A percentile compares a stretch with the other conserved stretches of the same genome.
phyloP scores from a whole-genome alignment of 2,329 filamentous ascomycete species.

The Didymella glomerata region DNA sequence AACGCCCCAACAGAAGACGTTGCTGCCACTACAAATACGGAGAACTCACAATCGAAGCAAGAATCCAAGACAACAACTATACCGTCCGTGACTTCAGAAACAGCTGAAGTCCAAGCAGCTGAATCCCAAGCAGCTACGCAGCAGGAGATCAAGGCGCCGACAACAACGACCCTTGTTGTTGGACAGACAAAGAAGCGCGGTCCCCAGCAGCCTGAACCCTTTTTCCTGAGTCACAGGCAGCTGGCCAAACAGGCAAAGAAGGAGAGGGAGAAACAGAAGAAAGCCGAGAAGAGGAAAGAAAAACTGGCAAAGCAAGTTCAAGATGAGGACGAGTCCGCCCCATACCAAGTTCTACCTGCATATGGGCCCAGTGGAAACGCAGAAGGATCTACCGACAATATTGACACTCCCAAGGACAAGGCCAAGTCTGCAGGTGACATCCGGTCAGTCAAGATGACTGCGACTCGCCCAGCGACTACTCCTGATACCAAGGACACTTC shows the following conservation, averaged over 20 bases:
- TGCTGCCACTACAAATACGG: slow-evolving; percentile 2
- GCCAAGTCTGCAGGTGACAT: background rate
- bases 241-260: slow-evolving; percentile 41
- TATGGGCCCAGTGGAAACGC: background rate
- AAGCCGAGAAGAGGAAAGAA: slow-evolving; percentile 49
- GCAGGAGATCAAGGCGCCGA: background rate
- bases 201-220: slow-evolving; percentile 38
- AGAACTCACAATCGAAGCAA: background rate
- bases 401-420: background rate
- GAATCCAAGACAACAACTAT: slow-evolving; percentile 1
- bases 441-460: background rate
- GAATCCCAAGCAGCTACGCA: background rate
- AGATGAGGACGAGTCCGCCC: slow-evolving; percentile 5
- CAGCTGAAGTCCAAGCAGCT: background rate
- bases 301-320: background rate
- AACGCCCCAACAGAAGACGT: background rate
- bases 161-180: background rate
- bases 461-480: background rate
- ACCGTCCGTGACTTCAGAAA: background rate
- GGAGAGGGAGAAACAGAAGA: slow-evolving; percentile 50
- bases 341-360: background rate
- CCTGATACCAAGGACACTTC: background rate
- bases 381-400: background rate
- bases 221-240: slow-evolving; percentile 36
- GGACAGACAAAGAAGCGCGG: slow-evolving; percentile 32